Base-by-base conservation (phyloP, 352 stramenopile genomes). In the Thalassiosira oceanica region DNA sequence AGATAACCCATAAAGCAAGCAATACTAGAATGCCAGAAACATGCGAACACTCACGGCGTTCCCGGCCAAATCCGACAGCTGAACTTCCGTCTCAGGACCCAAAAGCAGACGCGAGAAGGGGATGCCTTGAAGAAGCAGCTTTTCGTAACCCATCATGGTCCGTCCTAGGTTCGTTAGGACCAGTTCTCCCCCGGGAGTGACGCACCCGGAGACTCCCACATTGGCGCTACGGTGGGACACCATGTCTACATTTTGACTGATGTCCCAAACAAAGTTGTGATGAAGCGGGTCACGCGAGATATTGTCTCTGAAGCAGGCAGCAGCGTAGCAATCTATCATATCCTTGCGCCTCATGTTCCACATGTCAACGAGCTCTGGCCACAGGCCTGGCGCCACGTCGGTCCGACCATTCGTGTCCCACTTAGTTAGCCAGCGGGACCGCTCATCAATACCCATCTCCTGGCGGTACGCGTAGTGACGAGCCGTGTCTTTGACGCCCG, bases 41-140 rank as follows among this genome's bases (percentile, higher is more conserved):
- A 28, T 54, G 26, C 27, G 24, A 44, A 53, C n/a, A 65, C 62
- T 73, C 45, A 73, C 62, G 15, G 85, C 85, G 65, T 92, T 92
- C 3, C 85, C 85, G 1, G 85, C 83, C 18, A 92, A 50, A 70
- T 89, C 80, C 13, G 61, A 71, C 18, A 92, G 46, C 39, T 92
- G 75, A 5, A 90, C 83, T 58, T 92, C 85, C 1, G 74, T 80
- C 78, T 91, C 83, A 33, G 76, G 71, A 6, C 73, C 80, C 2
- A 91, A 53, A 21, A 64, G 33, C 8, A 92, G 61, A 10, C 82
- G 63, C 23, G 79, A 84, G 43, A 86, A 89, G 4, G 85, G 85
- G 53, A 92, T 91, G 35, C 85, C 85, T 58, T 92, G 85, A 3
- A 87, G 36, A 16, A 87, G 42, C 13, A 87, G 63, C 49, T 87